Base-by-base conservation (phyloP, 768 basidiomycete genomes). In the Neoboletus subvelutipes region DNA sequence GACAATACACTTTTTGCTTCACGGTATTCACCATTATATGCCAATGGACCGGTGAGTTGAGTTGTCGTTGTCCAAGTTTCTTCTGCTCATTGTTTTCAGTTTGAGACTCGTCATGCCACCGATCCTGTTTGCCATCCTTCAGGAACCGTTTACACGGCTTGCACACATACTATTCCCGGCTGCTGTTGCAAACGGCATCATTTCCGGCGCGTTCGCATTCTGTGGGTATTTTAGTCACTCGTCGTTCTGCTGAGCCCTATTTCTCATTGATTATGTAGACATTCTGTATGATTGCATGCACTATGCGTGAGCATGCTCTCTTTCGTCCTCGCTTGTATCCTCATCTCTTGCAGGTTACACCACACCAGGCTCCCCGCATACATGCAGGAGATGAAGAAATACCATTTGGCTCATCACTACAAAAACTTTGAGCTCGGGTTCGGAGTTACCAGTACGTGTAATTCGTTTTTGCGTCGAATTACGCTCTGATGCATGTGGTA, bases 101-200 rank as follows among this genome's bases (percentile, higher is more conserved):
- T 75, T 98, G 66, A 84, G 97, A 61, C 85, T 99, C 36, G 97
- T 98, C 66, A 99, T 99, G 97, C 97, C 97, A 1, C 97, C 97
- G 3, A 66, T 80, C 3, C 70, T 98, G 55, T 99, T 99, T 75
- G 73, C 78, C 54, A 70, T 73, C 15, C 81, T 99, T 18, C 87
- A 91, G 55, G 77, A 80, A 34, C 97, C 97, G 1, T 93, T 98
- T 78, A 97, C 94, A 6, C 80, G 78, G 51, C 84, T 99, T 51
- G 94, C 84, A 2, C 84, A 98, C 70, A 57, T 73, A 13, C 59
- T 99, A 18, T 96, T 98, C 80, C 92, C 94, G 2, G 71, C 83
- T 26, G 76, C 92, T 1, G 76, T 94, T 50, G 94, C 96, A 1
- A 97, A 98, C 70, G 94, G 92, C 11, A 86, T 95, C 66, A 95